A percentile compares a stretch with the other conserved stretches of the same genome.
These are phyloP conservation scores for Solanum okadae DNA, from an alignment of 257 asterid species.

Conservation along the genomic window DNA sequence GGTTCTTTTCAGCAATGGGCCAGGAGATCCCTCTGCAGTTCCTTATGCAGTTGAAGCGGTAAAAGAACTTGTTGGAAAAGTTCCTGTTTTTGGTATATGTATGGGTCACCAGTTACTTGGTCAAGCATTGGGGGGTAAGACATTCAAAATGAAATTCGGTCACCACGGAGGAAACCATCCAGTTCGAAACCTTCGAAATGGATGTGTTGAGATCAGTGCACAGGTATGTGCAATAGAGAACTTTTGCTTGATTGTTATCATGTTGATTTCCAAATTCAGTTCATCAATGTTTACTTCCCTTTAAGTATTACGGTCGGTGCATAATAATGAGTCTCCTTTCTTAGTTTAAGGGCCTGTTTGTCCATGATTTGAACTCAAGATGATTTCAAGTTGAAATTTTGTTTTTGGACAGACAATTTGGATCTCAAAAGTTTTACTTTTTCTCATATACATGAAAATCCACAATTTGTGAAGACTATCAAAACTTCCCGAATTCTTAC, in stretches of 20 bases:
- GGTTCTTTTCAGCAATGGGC: conserved; percentile 91
- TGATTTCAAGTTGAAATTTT: background rate
- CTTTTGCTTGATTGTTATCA: background rate
- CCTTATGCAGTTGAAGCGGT: conserved; percentile 92
- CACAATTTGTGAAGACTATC: background rate
- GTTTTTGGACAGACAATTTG: background rate
- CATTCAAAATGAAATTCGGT: conserved; percentile 97
- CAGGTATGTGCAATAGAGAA: conserved; percentile 48
- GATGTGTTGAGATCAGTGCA: conserved; percentile 88
- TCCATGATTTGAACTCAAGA: background rate
- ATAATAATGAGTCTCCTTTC: background rate
- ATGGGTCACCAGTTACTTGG: conserved; percentile 99
- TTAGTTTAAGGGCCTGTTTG: background rate
- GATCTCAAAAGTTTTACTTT: background rate
- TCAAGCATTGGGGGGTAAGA: conserved; percentile 98
- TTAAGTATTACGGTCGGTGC: background rate
- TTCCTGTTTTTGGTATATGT: conserved; percentile 90
- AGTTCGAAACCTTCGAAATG: conserved; percentile 69
- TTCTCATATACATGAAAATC: background rate
- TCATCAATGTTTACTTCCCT: background rate
- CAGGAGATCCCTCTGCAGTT: conserved; percentile 98
- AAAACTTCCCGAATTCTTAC: background rate
- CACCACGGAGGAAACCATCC: conserved; percentile 99
- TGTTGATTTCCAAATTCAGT: background rate
- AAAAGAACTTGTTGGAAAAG: conserved; percentile 67